These are phyloP conservation scores for Metschnikowia santaceciliae DNA, from an alignment of 805 yeast species.

Conservation along the genomic window DNA sequence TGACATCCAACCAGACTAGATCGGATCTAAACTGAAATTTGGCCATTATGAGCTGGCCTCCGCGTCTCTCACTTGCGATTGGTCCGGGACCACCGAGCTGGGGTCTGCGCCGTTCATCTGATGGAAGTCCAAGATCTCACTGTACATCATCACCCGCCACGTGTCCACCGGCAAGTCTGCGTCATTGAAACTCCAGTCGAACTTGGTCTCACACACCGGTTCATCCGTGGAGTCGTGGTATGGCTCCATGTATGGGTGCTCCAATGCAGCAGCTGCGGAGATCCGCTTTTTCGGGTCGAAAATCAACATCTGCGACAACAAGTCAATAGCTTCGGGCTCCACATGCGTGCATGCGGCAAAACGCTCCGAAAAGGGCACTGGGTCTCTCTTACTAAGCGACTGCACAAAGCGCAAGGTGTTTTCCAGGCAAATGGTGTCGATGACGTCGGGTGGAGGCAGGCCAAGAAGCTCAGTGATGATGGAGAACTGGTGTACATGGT, in stretches of 20 bases:
- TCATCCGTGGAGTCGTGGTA: slow-evolving; percentile 98
- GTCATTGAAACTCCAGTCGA: slow-evolving; percentile 98
- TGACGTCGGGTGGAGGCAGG: slow-evolving; percentile 93
- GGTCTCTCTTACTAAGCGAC: slow-evolving; percentile 87
- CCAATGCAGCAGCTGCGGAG: slow-evolving; percentile 84
- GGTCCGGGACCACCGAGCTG: slow-evolving; percentile 6
- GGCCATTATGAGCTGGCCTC: background rate
- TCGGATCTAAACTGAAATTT: too few relatives aligned
- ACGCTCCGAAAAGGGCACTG: slow-evolving; percentile 80
- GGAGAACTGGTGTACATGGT: slow-evolving; percentile 96
- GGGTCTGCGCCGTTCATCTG: slow-evolving; percentile 59
- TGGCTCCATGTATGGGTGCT: slow-evolving; percentile 88
- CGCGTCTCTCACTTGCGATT: background rate
- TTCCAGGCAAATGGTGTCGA: slow-evolving; percentile 92
- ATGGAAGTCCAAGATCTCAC: slow-evolving; percentile 94
- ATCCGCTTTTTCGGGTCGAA: slow-evolving; percentile 94
- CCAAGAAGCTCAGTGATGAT: slow-evolving; percentile 95
- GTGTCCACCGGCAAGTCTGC: slow-evolving; percentile 97
- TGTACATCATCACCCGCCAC: slow-evolving; percentile 99
- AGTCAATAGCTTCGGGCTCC: slow-evolving; percentile 62
- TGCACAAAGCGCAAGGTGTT: slow-evolving; percentile 92
- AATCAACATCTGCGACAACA: slow-evolving; percentile 83
- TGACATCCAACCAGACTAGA: too few relatives aligned
- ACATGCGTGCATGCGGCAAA: slow-evolving; percentile 57
- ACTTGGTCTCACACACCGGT: slow-evolving; percentile 86